Evolutionary conservation across 2,329 filamentous ascomycete genomes (phyloP), one percentile per base, ranked within the genome.

Genomic region (Fusarium sp.): DNA sequence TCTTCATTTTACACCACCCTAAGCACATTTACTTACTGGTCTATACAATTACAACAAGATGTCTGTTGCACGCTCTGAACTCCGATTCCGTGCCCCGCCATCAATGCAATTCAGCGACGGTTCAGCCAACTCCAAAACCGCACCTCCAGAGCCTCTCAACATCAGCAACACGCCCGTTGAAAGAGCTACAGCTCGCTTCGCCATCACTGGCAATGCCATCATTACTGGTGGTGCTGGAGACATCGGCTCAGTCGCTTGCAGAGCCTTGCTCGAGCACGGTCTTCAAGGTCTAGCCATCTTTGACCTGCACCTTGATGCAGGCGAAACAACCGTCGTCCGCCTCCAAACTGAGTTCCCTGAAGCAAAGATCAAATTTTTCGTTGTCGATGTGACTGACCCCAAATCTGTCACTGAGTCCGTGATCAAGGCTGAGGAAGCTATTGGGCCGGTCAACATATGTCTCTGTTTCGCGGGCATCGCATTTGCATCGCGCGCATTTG

Each of bases 401-500:
- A 32, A 47, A 14, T 51, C 53, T 4, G 41, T 65, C 4, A 29
- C 24, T 7, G 24, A 41, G 6, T 41, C 61, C 1, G 61, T 65
- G 13, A 12, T 16, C 1, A 41, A 11, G 0, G 46, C 46, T 4
- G 62, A 65, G 14, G n/a, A 60, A 18, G 4, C 4, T 1, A 42
- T 65, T 5, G 62, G 62, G 1, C 40, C 62, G 0, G 7, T 65
- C 4, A 60, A 37, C 18, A 46, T 65, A 4, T 65, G 62, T 14
- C 61, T 65, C 10, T 65, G 62, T 3, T 65, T 65, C 25, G 61
- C 61, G 2, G 66, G 65, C 13, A 69, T 69, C 24, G 65, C 66
- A 2, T 65, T 69, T 18, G 61, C 87, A 70, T 82, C 84, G 1
- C 85, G 88, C 66, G 87, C 91, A 0, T 77, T 91, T 3, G 86